A percentile compares a stretch with the other conserved stretches of the same genome.
phyloP scores from a whole-genome alignment of 2,329 filamentous ascomycete genomes.

The Venturia pyrina region DNA sequence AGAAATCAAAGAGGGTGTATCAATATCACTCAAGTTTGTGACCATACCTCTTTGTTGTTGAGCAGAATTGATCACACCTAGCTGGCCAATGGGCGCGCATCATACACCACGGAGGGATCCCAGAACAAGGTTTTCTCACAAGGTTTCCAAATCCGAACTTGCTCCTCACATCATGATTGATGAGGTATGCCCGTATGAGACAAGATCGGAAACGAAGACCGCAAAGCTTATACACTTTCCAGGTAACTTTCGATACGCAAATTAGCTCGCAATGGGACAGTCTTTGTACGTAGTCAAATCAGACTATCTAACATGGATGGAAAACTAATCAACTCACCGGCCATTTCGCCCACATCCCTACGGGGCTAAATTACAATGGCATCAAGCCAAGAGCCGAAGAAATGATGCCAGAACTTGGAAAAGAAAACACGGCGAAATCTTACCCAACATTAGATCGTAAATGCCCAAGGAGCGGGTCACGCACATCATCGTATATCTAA shows the following conservation, averaged over 20 bases:
- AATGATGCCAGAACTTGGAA: slow-evolving; percentile 19
- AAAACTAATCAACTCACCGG: slow-evolving; percentile 11
- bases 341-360: slow-evolving; percentile 35
- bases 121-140: no score
- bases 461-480: slow-evolving; percentile 1
- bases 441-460: slow-evolving; percentile 15
- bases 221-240: slow-evolving; percentile 13
- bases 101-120: slow-evolving; percentile 21
- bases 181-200: slow-evolving; percentile 13
- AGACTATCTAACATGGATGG: no score
- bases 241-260: slow-evolving; percentile 48
- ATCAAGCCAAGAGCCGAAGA: slow-evolving; percentile 23
- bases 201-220: no score
- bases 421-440: slow-evolving; percentile 15
- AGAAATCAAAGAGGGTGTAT: slow-evolving; percentile 39
- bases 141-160: no score
- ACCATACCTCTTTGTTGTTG: slow-evolving; percentile 14
- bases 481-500: slow-evolving; percentile 10
- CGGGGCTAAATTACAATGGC: slow-evolving; percentile 42
- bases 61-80: slow-evolving; percentile 7
- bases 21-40: slow-evolving; percentile 44
- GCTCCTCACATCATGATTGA: no score
- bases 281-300: slow-evolving; percentile 18
- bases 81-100: slow-evolving; percentile 15
- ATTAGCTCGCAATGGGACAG: slow-evolving; percentile 48